These are phyloP conservation scores for Trichoderma cornu-damae DNA, from an alignment of 2,329 filamentous ascomycete genomes.

Conservation along the genomic window DNA sequence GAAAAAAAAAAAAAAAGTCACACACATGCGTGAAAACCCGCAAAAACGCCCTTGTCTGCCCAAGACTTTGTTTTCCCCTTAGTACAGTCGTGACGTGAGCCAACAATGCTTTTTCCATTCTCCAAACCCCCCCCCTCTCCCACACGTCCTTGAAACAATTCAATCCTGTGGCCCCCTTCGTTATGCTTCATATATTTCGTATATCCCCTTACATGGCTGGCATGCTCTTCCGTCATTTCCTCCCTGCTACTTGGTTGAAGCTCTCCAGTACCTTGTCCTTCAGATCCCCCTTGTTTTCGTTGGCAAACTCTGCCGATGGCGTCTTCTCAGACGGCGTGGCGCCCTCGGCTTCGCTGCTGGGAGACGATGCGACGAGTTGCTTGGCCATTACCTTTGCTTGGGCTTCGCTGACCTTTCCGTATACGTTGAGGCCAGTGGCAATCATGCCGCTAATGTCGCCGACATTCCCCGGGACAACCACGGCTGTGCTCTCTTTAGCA, in stretches of 20 bases:
- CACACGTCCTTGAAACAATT: not conserved
- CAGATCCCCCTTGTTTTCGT: slow-evolving; percentile 26
- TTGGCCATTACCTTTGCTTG: slow-evolving; percentile 65
- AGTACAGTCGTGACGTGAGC: slow-evolving; percentile 8
- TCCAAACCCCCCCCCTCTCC: not conserved
- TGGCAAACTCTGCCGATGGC: slow-evolving; percentile 18
- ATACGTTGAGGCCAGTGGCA: slow-evolving; percentile 89
- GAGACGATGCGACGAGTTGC: slow-evolving; percentile 37
- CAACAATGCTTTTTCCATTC: slow-evolving; percentile 6
- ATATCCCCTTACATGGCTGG: not conserved
- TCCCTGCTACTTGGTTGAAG: slow-evolving; percentile 35
- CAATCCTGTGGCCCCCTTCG: not conserved
- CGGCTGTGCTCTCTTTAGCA: slow-evolving; percentile 89
- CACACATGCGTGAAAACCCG: not conserved
- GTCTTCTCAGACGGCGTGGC: not conserved
- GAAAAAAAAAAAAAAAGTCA: not conserved
- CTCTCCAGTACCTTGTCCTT: slow-evolving; percentile 40
- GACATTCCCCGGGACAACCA: slow-evolving; percentile 94
- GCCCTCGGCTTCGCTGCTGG: slow-evolving; percentile 7
- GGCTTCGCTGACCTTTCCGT: slow-evolving; percentile 82
- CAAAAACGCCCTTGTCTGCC: slow-evolving; percentile 12
- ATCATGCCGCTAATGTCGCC: slow-evolving; percentile 97
- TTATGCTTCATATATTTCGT: not conserved
- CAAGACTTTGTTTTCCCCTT: not conserved
- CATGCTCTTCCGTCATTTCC: slow-evolving; percentile 25